Base-by-base conservation (phyloP, 2,329 filamentous ascomycete genomes). In the Ophiognomonia clavigignenti-juglandacearum region DNA sequence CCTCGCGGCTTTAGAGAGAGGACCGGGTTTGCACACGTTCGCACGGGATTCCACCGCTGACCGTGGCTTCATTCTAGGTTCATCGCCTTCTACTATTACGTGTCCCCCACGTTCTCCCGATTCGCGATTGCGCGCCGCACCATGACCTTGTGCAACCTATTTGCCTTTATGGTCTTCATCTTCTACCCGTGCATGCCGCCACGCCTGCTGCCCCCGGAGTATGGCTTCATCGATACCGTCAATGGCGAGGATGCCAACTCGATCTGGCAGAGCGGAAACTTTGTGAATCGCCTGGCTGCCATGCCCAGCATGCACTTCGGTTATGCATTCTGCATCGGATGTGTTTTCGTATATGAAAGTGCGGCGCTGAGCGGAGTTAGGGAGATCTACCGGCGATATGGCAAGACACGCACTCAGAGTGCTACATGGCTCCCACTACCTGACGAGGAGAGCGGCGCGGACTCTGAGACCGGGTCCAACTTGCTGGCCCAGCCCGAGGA, bases 21-120 rank as follows among this genome's bases (percentile, higher is more conserved):
- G n/a, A n/a, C n/a, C n/a, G n/a, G n/a, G n/a, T n/a, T n/a, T n/a
- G n/a, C n/a, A n/a, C n/a, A n/a, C n/a, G n/a, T n/a, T n/a, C n/a
- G n/a, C n/a, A n/a, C n/a, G n/a, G n/a, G n/a, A n/a, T n/a, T n/a
- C n/a, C n/a, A n/a, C n/a, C n/a, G n/a, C n/a, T n/a, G n/a, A n/a
- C n/a, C 22, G 20, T 10, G n/a, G 31, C 8, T 2, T 10, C 6
- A 4, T 3, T 35, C 13, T 39, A 80, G 78, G 46, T 83, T 82
- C 60, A 76, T 83, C 43, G 78, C 74, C 36, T 83, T 77, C 73
- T 83, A 80, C 61, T 83, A 82, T 62, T 78, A 77, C 59, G 71
- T 74, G 35, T 77, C 79, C 4, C 65, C 65, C 0, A 64, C 60
- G 2, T 62, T 64, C 43, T 55, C 57, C 19, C 63, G 64, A 14